These are phyloP conservation scores for Wallemia hederae DNA, from an alignment of 1,284 basidiomycete species.

Conservation along the genomic window DNA sequence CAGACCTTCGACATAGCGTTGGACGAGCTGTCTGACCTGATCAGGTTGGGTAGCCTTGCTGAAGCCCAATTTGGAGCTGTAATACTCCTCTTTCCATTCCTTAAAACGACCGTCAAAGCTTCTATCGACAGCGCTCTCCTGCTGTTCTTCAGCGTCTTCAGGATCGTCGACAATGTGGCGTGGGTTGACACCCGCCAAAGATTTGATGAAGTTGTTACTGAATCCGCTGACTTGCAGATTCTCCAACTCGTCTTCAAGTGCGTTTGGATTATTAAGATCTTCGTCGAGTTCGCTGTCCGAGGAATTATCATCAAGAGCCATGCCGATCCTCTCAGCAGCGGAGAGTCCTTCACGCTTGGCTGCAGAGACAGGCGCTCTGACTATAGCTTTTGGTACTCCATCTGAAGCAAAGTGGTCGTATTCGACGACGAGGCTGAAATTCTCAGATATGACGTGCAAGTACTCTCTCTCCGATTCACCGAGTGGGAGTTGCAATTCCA, in stretches of 20 bases:
- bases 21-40: conserved; percentile 37
- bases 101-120: conserved; percentile 24
- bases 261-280: not conserved
- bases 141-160: conserved; percentile 32
- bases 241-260: not conserved
- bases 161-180: conserved; percentile 25
- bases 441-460: not conserved
- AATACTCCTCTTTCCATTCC: conserved; percentile 74
- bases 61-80: conserved; percentile 61
- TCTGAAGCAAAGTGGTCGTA: not conserved
- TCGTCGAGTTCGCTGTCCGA: not conserved
- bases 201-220: not conserved
- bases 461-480: not conserved
- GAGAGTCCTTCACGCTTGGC: not conserved
- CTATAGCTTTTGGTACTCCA: not conserved
- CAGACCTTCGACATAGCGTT: conserved; percentile 67
- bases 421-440: not conserved
- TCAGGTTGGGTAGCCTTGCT: conserved; percentile 30
- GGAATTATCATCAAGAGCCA: not conserved
- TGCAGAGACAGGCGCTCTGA: not conserved
- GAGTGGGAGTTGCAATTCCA: not conserved
- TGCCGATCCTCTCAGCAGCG: not conserved
- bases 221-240: not conserved
- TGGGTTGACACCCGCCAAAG: not conserved
- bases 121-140: conserved; percentile 28